Percentiles rank a stretch among this genome's conserved stretches.
These are phyloP conservation scores for Colletotrichum shisoi DNA, from an alignment of 2,329 filamentous ascomycete genomes.

Conservation along the genomic window DNA sequence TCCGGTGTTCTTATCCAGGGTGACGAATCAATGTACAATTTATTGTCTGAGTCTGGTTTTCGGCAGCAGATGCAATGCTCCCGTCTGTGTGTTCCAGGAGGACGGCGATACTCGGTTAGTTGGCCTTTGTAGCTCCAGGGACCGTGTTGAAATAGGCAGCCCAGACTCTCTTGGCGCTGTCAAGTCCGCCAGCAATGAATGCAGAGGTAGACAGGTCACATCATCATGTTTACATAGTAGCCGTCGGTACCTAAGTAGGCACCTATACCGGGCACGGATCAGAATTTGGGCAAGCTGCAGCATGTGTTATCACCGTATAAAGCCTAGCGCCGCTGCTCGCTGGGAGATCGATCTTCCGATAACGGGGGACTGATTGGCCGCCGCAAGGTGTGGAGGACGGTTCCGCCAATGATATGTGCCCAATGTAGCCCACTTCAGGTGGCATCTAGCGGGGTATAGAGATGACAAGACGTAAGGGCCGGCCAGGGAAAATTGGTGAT, in stretches of 20 bases:
- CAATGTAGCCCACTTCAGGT: constrained; percentile 30
- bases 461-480: constrained; percentile 28
- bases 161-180: constrained; percentile 18
- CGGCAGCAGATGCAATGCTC: constrained; percentile 9
- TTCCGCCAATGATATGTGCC: constrained; percentile 11
- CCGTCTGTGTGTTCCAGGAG: constrained; percentile 9
- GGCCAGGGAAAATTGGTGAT: constrained; percentile 29
- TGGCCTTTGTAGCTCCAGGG: constrained; percentile 8
- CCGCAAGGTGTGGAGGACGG: not conserved
- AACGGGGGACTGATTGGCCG: constrained; percentile 35
- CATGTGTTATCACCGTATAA: constrained; percentile 32
- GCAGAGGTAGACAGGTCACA: constrained; percentile 1
- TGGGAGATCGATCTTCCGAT: constrained; percentile 37
- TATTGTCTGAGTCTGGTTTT: not conserved
- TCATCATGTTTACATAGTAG: too few relatives aligned
- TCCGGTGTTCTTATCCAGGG: not conserved
- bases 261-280: constrained; percentile 17
- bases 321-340: constrained; percentile 8
- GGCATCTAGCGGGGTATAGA: constrained; percentile 36
- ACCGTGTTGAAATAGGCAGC: constrained; percentile 1
- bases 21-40: constrained; percentile 21
- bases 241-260: too few relatives aligned
- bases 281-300: constrained; percentile 36
- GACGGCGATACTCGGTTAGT: not conserved
- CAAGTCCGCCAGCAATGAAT: constrained; percentile 21